Base-by-base conservation (phyloP, 352 stramenopile species). In the Pythium sp. region DNA sequence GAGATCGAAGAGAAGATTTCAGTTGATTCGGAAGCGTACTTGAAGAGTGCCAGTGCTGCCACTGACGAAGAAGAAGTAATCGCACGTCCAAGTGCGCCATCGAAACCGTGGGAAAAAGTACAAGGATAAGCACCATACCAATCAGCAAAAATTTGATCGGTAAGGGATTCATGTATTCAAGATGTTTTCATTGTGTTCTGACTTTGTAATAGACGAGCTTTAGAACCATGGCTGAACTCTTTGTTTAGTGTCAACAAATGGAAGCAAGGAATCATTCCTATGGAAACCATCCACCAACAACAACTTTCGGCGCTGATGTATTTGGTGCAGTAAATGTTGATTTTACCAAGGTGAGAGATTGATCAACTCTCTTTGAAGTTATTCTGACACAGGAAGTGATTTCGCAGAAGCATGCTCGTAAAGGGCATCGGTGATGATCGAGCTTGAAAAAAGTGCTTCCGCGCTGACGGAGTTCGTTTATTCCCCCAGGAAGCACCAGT, bases 1-100 rank as follows among this genome's bases (percentile, higher is more conserved):
- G 76, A 91, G 26, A 91, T 92, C 34, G 82, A 92, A 34, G 82
- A 92, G 57, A 88, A 87, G 36, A 51, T 92, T 34, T 92, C 84
- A 0, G 76, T 84, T n/a, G 84, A 92, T 58, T 72, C 84, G 1
- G 64, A 69, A 14, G 36, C 32, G 46, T 71, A 58, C 36, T 15
- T 72, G n/a, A 64, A 69, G 11, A 54, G 36, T 11, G 30, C 43
- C 30, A 8, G 15, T 36, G 24, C 49, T 36, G 30, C 12, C 20
- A 43, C n/a, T 1, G 55, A 66, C 11, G 55, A 30, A 1, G 54
- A 62, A 5, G 67, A 72, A 30, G 18, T 71, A 1, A 32, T 57
- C 15, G 56, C 43, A 6, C 68, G 32, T 28, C 41, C 38, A 41
- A 69, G 54, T 32, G 68, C 58, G 11, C 71, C 71, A 14, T 58